Evolutionary conservation across 2,329 filamentous ascomycete genomes (phyloP), one percentile per base, ranked within the genome.

Genomic region (Exserohilum turcica): DNA sequence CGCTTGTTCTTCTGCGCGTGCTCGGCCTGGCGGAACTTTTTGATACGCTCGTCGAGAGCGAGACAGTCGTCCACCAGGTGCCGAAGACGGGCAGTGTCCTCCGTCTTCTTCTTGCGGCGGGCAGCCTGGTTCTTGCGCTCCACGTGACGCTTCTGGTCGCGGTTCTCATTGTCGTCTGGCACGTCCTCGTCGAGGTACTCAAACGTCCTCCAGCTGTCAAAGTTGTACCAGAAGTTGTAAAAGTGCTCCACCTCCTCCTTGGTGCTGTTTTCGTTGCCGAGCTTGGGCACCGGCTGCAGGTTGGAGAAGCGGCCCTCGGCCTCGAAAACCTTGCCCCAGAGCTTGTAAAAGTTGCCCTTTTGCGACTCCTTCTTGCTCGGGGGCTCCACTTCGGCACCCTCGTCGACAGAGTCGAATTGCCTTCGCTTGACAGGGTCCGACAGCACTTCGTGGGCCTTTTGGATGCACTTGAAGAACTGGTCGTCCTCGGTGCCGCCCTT

Each of bases 151-250:
- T 97, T 97, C 83, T 99, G 94, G 80, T 97, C 93, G 76, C 94
- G 92, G 82, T 92, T 96, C 81, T 97, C 94, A 77, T 94, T 96
- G 82, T 99, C 94, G 72, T 99, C 94, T 35, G 94, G 94, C 27
- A 99, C 93, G 74, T 99, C 94, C 82, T 99, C 94, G 73, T 99
- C 94, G 54, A 96, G 89, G 78, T 99, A 99, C 80, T 99, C 94
- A 71, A 99, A 99, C 2, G 90, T 87, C 57, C 94, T 85, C 94
- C 94, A 99, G 77, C 89, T 94, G 83, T 99, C 94, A 70, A 99
- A 96, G 84, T 93, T 95, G 84, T 97, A 99, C 88, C 90, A 99
- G 83, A 97, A 99, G 84, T 99, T 96, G 85, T 99, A 99, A 78
- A 99, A 99, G 48, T 82, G 81, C 73, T 97, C 92, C 40, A 99